These are phyloP conservation scores for Penicillium brevicompactum DNA, from an alignment of 2,329 filamentous ascomycete genomes.

Conservation along the genomic window DNA sequence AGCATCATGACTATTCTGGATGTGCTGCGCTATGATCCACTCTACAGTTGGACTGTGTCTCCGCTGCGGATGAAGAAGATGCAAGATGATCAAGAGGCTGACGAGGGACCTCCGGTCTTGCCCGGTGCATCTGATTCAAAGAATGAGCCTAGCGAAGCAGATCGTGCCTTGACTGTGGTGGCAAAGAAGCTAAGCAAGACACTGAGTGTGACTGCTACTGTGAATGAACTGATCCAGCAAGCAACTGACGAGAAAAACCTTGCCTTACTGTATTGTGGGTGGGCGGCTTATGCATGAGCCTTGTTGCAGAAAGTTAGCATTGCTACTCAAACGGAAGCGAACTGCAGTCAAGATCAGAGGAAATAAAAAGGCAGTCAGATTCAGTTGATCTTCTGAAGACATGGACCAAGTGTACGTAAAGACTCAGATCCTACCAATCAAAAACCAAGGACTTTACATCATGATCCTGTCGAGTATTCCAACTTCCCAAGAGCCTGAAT, in stretches of 20 bases:
- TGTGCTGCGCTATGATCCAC: conserved; percentile 93
- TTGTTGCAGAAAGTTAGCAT: neutral
- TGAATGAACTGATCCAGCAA: conserved; percentile 96
- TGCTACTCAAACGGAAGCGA: no score
- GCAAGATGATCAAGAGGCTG: conserved; percentile 58
- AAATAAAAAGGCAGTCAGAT: no score
- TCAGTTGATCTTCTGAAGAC: no score
- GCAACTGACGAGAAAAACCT: conserved; percentile 91
- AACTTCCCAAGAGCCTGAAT: no score
- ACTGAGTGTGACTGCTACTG: conserved; percentile 88
- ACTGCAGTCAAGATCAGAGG: no score
- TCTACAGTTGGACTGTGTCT: conserved; percentile 94
- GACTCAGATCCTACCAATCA: no score
- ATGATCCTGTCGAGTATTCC: no score
- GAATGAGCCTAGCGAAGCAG: conserved; percentile 75
- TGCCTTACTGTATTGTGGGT: conserved; percentile 80
- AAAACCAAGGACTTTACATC: no score
- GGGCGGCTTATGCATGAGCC: conserved; percentile 4
- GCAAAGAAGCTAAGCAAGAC: conserved; percentile 95
- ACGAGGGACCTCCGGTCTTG: conserved; percentile 39
- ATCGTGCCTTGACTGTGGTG: conserved; percentile 87
- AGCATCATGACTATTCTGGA: conserved; percentile 99
- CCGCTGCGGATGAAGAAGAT: conserved; percentile 66
- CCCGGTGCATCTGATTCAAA: conserved; percentile 38
- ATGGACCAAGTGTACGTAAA: no score